Evolutionary conservation across 2,329 filamentous ascomycete genomes (phyloP), one percentile per base, ranked within the genome.

Genomic region (Cryoendolithus antarcticus): DNA sequence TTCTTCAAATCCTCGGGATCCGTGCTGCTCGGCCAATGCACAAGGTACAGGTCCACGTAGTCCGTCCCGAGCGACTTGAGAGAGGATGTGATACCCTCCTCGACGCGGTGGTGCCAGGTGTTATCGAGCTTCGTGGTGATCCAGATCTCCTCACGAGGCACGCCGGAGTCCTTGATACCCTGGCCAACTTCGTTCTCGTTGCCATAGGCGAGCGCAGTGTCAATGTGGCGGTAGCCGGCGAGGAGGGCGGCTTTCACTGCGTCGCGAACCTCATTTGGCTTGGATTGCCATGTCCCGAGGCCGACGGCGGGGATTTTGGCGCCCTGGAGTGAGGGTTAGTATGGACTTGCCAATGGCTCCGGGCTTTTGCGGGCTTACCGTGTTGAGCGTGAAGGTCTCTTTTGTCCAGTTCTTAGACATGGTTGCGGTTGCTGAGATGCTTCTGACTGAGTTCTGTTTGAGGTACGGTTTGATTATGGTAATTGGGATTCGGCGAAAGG

Each of bases 141-240:
- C 57, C 59, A 63, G n/a, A 63, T 46, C 32, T 62, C 58, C 34
- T 56, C 50, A 11, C 61, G 49, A 28, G 45, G 45, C n/a, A 63
- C 37, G 6, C 54, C 51, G 4, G 55, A 48, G 21, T 58, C 70
- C 58, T 77, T 77, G 65, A 86, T 84, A 36, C 80, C 82, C 27
- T 67, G 64, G 43, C 82, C 82, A 15, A 86, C 74, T 56, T 86
- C 81, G 46, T 70, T 62, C 60, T 88, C 83, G 62, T 89, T 91
- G 58, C 76, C 78, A 60, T 91, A 91, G 37, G 77, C 81, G 45
- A 80, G 70, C 35, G 83, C 81, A 24, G 61, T 61, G 51, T 74
- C 71, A 46, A 74, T 67, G 52, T 72, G 70, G 9, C 66, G 62
- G 53, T 74, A 74, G 11, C 71, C 71, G 35, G 61, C 51, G 34